phyloP scores from a whole-genome alignment of 2,329 filamentous ascomycete species.

The Chaetoscypha palmicola region DNA sequence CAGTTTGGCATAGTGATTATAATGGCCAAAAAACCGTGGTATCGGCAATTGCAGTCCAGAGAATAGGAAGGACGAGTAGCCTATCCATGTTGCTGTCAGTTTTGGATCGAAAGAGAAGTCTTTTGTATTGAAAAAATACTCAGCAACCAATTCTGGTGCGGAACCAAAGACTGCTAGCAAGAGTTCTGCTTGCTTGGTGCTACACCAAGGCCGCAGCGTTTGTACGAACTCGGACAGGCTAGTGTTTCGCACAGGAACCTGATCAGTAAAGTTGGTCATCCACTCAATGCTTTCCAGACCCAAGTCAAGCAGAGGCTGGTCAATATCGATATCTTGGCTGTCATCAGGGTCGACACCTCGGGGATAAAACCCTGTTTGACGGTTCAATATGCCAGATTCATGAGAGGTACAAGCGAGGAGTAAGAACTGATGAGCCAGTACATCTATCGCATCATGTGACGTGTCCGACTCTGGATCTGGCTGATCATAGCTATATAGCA shows the following conservation, averaged over 20 bases:
- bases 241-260: constrained; percentile 70
- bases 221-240: constrained; percentile 73
- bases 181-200: constrained; percentile 72
- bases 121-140: constrained; percentile 76
- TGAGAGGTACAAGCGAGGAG: constrained; percentile 66
- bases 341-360: constrained; percentile 56
- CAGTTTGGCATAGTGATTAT: constrained; percentile 51
- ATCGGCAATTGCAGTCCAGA: constrained; percentile 69
- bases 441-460: constrained; percentile 50
- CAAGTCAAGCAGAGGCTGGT: constrained; percentile 48
- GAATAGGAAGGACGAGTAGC: constrained; percentile 84
- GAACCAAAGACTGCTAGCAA: constrained; percentile 71
- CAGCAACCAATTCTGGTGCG: constrained; percentile 78
- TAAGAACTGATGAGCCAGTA: constrained; percentile 69
- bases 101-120: constrained; percentile 87
- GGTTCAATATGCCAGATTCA: constrained; percentile 65
- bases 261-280: constrained; percentile 58
- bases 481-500: constrained; percentile 57
- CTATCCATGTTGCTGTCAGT: constrained; percentile 87
- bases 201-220: constrained; percentile 76
- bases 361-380: constrained; percentile 79
- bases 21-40: constrained; percentile 64
- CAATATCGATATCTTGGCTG: constrained; percentile 37
- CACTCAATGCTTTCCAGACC: constrained; percentile 64
- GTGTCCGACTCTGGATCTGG: constrained; percentile 39